Base-by-base conservation (phyloP, 163 green algal species). In the Scenedesmus sp. region DNA sequence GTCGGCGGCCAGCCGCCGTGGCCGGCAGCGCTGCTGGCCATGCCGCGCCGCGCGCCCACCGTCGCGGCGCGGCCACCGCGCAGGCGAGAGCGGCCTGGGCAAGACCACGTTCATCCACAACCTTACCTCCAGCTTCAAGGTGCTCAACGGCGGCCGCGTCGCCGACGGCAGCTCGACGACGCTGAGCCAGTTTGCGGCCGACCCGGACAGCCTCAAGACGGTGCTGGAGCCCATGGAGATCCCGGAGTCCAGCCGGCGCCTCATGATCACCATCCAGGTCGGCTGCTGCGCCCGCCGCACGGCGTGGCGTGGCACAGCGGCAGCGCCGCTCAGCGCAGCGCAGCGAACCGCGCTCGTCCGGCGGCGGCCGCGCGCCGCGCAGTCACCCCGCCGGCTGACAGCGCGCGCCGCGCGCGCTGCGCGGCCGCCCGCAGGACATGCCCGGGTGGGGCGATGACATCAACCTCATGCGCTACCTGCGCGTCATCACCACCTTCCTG, bases 81-180 rank as follows among this genome's bases (percentile, higher is more conserved):
- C 51, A 77, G 69, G 69, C 17, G 71, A 80, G 71, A 80, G 56
- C 14, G 71, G 71, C 6, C 71, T 80, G 29, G 71, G 71, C 26
- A 80, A 80, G 71, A 80, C 71, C n/a, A 80, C 56, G 29, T 80
- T 80, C 71, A 80, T 80, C 71, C 42, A 63, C 42, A 80, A 71
- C 60, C 71, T 80, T 9, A 71, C 58, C 13, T 45, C 31, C 58
- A 80, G 39, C 71, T 80, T 72, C 60, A 63, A 56, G 7, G 39
- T 77, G 14, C 28, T 63, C 45, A 71, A 71, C n/a, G 58, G 44
- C 20, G 22, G 2, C 24, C 24, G 20, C 3, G 71, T 51, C n/a
- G 29, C 63, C 22, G 73, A 81, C 44, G 73, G 73, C 34, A 66
- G 48, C 50, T 48, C n/a, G n/a, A 81, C 73, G 33, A 48, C 4